A percentile compares a stretch with the other conserved stretches of the same genome.
Evolutionary conservation across 73 alveolate genomes (phyloP).

Genomic region (Paramecium bursaria): DNA sequence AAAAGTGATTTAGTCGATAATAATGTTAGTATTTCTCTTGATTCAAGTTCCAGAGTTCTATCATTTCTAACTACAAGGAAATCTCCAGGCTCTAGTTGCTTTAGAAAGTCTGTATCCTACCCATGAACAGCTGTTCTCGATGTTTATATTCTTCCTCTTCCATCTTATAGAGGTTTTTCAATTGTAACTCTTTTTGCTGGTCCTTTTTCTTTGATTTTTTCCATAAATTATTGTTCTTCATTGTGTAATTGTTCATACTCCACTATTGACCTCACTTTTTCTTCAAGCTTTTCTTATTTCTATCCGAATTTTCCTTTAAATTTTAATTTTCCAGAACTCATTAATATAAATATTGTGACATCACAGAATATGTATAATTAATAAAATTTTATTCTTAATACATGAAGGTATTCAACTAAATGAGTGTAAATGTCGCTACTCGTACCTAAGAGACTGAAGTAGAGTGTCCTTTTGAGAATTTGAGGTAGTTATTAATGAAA

Average conservation of each 20-base stretch:
- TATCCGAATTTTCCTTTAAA: conserved; percentile 58
- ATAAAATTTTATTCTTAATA: too few species aligned
- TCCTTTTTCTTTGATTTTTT: conserved; percentile 54
- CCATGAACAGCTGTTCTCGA: conserved; percentile 68
- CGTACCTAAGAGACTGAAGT: too few species aligned
- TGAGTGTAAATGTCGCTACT: too few species aligned
- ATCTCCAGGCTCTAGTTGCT: conserved; percentile 61
- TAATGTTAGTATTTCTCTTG: conserved; percentile 61
- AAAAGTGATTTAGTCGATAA: conserved; percentile 44
- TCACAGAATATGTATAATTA: too few species aligned
- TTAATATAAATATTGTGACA: too few species aligned
- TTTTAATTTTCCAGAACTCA: conserved; percentile 66
- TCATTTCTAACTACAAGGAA: conserved; percentile 53
- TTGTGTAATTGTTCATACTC: conserved; percentile 49
- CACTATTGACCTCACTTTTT: conserved; percentile 36
- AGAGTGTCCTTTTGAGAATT: too few species aligned
- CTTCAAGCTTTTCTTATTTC: conserved; percentile 58
- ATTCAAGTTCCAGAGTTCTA: conserved; percentile 51
- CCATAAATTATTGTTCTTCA: conserved; percentile 59
- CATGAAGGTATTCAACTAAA: too few species aligned
- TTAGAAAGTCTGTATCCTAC: conserved; percentile 55
- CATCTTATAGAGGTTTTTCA: conserved; percentile 62
- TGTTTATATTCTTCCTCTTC: conserved; percentile 61
- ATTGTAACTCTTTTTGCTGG: conserved; percentile 39
- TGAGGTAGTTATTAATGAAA: too few species aligned